Conservation (phyloP, 2,329 filamentous ascomycete genomes). For the Fusarium hainanense region DNA sequence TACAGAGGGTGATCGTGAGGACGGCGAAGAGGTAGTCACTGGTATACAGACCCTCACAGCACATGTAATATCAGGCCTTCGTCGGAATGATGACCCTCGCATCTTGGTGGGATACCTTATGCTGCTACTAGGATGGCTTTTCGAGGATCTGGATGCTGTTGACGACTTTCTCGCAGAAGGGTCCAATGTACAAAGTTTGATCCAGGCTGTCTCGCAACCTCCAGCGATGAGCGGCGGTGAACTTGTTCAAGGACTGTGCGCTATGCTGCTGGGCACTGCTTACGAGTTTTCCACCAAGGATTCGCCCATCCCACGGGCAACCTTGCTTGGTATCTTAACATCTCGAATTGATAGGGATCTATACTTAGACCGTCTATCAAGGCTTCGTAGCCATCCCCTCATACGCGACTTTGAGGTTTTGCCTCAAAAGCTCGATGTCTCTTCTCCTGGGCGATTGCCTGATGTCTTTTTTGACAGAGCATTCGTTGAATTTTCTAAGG, state of each 20-base stretch:
- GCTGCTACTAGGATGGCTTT: slow-evolving; percentile 89
- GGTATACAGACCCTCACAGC: slow-evolving; percentile 89
- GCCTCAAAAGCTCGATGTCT: slow-evolving; percentile 72
- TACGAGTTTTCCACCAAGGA: slow-evolving; percentile 99
- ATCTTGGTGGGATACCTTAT: slow-evolving; percentile 88
- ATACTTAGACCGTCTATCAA: slow-evolving; percentile 84
- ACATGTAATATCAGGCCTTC: slow-evolving; percentile 84
- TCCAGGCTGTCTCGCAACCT: slow-evolving; percentile 76
- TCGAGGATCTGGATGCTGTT: slow-evolving; percentile 89
- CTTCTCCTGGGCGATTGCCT: slow-evolving; percentile 66
- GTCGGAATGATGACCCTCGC: slow-evolving; percentile 80
- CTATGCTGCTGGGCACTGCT: slow-evolving; percentile 84
- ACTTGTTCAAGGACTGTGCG: slow-evolving; percentile 83
- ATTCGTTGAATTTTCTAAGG: slow-evolving; percentile 95
- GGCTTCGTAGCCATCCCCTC: slow-evolving; percentile 79
- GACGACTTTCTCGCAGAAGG: slow-evolving; percentile 94
- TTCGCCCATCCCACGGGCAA: slow-evolving; percentile 85
- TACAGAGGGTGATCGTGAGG: slow-evolving; percentile 87
- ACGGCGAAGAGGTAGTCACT: slow-evolving; percentile 93
- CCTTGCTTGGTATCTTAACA: slow-evolving; percentile 81
- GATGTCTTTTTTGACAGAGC: slow-evolving; percentile 86
- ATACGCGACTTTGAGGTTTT: slow-evolving; percentile 92
- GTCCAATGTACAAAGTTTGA: slow-evolving; percentile 87
- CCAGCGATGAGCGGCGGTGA: slow-evolving; percentile 67
- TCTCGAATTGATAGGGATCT: slow-evolving; percentile 84